Evolutionary conservation across 2,329 filamentous ascomycete species (phyloP).

Genomic region (Tympanopsis confertula): DNA sequence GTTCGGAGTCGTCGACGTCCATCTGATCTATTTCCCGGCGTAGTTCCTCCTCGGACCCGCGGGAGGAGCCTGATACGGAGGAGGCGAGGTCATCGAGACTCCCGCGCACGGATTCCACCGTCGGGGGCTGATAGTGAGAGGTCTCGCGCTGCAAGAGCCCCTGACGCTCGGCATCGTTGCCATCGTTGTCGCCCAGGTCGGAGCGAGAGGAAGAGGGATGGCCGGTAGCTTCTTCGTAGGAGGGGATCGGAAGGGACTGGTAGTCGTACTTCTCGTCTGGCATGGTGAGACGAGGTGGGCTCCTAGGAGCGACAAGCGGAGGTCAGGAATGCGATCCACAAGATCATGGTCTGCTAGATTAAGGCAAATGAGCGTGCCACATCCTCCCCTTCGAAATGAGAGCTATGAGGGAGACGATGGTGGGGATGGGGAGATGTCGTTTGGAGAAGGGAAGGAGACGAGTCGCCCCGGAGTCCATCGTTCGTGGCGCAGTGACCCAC

Average conservation of each 20-base stretch:
- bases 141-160: conserved; percentile 34
- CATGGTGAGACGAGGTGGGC: conserved; percentile 19
- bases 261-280: conserved; percentile 13
- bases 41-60: conserved; percentile 32
- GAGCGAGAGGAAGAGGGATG: conserved; percentile 36
- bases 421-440: too few relatives aligned
- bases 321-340: conserved; percentile 14
- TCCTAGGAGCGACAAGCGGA: conserved; percentile 16
- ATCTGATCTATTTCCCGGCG: conserved; percentile 47
- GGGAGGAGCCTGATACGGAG: conserved; percentile 26
- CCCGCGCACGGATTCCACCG: conserved; percentile 46
- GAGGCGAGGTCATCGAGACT: conserved; percentile 44
- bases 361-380: too few relatives aligned
- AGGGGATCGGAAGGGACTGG: conserved; percentile 45
- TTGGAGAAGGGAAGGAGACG: too few relatives aligned
- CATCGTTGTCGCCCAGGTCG: conserved; percentile 35
- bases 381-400: too few relatives aligned
- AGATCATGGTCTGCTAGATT: conserved; percentile 23
- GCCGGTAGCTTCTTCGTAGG: conserved; percentile 53
- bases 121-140: conserved; percentile 39
- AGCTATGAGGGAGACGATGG: too few relatives aligned
- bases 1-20: conserved; percentile 36
- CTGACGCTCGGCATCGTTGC: conserved; percentile 49
- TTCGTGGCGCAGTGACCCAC: too few relatives aligned
- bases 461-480: too few relatives aligned